These are phyloP conservation scores for Coniochaeta sp. DNA, from an alignment of 2,329 filamentous ascomycete species.

Conservation along the genomic window DNA sequence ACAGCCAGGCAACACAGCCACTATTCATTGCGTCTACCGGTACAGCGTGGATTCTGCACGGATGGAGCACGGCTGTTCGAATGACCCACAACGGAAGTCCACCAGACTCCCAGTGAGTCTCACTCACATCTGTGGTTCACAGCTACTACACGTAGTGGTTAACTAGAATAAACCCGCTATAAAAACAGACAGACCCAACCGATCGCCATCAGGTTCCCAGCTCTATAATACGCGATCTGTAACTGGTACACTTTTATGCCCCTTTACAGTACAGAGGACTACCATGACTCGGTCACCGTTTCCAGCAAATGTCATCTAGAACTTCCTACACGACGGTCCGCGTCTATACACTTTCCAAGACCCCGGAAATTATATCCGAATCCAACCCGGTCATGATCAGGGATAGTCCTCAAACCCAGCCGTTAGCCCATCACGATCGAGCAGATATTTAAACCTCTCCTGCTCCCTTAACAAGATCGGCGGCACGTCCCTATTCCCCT, in stretches of 20 bases:
- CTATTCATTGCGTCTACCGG: not conserved
- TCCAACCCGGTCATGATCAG: not conserved
- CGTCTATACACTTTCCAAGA: not conserved
- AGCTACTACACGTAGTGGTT: not conserved
- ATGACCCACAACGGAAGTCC: not conserved
- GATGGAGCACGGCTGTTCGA: not conserved
- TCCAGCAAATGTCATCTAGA: not conserved
- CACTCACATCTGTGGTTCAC: not conserved
- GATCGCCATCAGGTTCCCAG: not conserved
- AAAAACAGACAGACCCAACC: not conserved
- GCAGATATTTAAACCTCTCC: slow-evolving; percentile 35
- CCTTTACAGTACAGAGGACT: not conserved
- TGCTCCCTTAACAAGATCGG: slow-evolving; percentile 30
- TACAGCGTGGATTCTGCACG: not conserved
- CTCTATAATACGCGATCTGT: too few species aligned
- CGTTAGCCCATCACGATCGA: slow-evolving; percentile 34
- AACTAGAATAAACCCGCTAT: not conserved
- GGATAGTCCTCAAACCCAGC: slow-evolving; percentile 42
- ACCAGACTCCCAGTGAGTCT: too few species aligned
- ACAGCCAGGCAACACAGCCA: not conserved
- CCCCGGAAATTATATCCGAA: not conserved
- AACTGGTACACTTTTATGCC: too few species aligned
- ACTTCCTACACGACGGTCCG: not conserved
- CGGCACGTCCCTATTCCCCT: slow-evolving; percentile 45
- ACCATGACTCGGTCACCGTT: not conserved